Base-by-base conservation (phyloP, 139 green algal genomes). In the Chlorella sp. region DNA sequence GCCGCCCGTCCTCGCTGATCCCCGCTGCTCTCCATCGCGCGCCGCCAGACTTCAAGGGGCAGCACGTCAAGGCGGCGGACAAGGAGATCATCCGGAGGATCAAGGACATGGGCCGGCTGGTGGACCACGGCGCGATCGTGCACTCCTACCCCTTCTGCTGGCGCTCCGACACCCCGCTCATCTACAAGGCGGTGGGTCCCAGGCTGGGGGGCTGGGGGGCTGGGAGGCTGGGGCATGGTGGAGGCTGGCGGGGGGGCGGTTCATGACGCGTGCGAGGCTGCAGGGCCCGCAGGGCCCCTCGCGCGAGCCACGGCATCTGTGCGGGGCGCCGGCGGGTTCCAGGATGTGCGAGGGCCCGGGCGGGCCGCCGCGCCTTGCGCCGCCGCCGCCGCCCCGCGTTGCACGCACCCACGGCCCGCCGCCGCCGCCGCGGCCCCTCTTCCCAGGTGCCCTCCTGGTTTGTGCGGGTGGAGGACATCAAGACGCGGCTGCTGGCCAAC, bases 121-220 rank as follows among this genome's bases (percentile, higher is more conserved):
- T 99, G 43, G 87, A 95, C 48, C 66, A 80, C 40, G 79, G 65
- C 36, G 63, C 74, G 65, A 83, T 90, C 62, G 79, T 90, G 41
- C 94, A 98, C 84, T 94, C 85, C 38, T 99, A 99, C 83, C 96
- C 96, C 75, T 99, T 97, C 87, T 99, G 96, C 91, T 99, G 96
- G 96, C 90, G 96, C 42, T 98, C 92, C 50, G 94, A 99, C 68
- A 99, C 96, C 35, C 93, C 94, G 0, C 88, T 98, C 66, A 94
- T 98, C 76, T 96, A 98, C 88, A 88, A 83, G 74, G 85, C 53
- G 0, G 46, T 58, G 55, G 66, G 9, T 17, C 17, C 46, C 17
- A 17, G 14, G 46, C 14, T 55, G 46, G 46, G 46, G 46, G 14
- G 17, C 46, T 55, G 46, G 17, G n/a, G n/a, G n/a, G n/a, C n/a